phyloP scores from a whole-genome alignment of 352 stramenopile species.

The Phytophthora citrophthora region DNA sequence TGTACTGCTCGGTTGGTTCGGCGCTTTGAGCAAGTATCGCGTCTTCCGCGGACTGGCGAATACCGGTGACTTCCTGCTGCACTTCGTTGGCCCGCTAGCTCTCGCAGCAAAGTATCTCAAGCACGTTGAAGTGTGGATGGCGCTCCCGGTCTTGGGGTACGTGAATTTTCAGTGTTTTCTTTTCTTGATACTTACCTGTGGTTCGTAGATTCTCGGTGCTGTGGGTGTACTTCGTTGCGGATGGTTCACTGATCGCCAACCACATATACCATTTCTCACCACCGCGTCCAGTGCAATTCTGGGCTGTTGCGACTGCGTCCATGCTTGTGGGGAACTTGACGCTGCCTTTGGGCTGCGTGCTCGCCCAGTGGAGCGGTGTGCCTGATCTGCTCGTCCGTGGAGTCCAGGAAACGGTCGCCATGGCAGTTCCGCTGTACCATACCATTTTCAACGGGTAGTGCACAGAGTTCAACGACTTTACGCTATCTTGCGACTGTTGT shows the following conservation, averaged over 20 bases:
- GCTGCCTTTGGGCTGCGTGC: slow-evolving; percentile 35
- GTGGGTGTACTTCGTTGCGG: slow-evolving; percentile 40
- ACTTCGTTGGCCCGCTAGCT: slow-evolving; percentile 30
- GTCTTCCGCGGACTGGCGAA: slow-evolving; percentile 27
- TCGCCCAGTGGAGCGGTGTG: slow-evolving; percentile 29
- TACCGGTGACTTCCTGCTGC: slow-evolving; percentile 31
- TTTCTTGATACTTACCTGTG: background rate
- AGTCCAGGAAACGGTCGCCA: background rate
- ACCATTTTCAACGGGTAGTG: background rate
- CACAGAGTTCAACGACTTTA: background rate
- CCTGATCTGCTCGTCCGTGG: slow-evolving; percentile 21
- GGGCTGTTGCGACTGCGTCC: slow-evolving; percentile 36
- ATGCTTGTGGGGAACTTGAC: slow-evolving; percentile 39
- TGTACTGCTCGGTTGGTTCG: slow-evolving; percentile 44
- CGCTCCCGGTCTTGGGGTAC: slow-evolving; percentile 32
- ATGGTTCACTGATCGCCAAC: slow-evolving; percentile 35
- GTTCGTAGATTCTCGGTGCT: slow-evolving; percentile 32
- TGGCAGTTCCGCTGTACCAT: slow-evolving; percentile 2
- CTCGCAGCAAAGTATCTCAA: slow-evolving; percentile 30
- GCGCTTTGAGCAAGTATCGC: slow-evolving; percentile 36
- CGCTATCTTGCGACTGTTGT: background rate
- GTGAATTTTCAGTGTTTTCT: background rate
- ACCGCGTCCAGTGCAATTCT: slow-evolving; percentile 41
- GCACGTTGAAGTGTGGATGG: slow-evolving; percentile 47
- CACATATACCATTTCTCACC: slow-evolving; percentile 47